A percentile compares a stretch with the other conserved stretches of the same genome.
Evolutionary conservation across 768 basidiomycete genomes (phyloP).

Genomic region (Chiua virens): DNA sequence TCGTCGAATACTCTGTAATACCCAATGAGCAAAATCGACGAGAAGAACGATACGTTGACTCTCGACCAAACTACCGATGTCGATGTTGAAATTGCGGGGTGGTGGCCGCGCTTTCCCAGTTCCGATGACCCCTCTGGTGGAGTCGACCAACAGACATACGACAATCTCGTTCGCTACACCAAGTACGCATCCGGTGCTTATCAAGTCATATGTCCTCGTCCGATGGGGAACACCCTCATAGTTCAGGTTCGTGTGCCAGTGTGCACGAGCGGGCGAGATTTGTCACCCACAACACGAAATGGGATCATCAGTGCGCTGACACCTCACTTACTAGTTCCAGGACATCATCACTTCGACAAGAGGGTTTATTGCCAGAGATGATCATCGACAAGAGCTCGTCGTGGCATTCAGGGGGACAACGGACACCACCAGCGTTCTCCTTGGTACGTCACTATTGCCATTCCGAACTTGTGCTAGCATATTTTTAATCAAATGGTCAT

Average conservation of each 20-base stretch:
- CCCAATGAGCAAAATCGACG: constrained; percentile 6
- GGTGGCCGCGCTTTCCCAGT: constrained; percentile 27
- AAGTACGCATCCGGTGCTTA: constrained; percentile 55
- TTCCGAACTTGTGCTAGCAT: too few relatives aligned
- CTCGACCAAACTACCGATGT: background rate
- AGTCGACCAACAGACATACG: constrained; percentile 38
- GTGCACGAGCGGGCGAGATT: too few relatives aligned
- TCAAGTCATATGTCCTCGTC: constrained; percentile 44
- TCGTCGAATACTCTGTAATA: background rate
- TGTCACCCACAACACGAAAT: background rate
- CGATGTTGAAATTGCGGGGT: background rate
- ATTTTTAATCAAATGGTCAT: background rate
- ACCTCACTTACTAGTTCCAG: constrained; percentile 31
- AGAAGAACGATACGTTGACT: background rate
- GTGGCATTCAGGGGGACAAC: constrained; percentile 43
- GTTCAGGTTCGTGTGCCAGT: constrained; percentile 32
- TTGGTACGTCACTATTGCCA: constrained; percentile 8
- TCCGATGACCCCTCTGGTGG: constrained; percentile 24
- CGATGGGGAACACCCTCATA: constrained; percentile 48
- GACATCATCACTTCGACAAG: constrained; percentile 38
- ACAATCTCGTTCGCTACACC: constrained; percentile 44
- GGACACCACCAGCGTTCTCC: constrained; percentile 18
- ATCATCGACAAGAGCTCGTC: constrained; percentile 40
- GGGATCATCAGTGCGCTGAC: background rate
- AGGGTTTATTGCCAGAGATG: constrained; percentile 47